Evolutionary conservation across 768 basidiomycete genomes (phyloP).

Genomic region (Lentinula guzmanii): DNA sequence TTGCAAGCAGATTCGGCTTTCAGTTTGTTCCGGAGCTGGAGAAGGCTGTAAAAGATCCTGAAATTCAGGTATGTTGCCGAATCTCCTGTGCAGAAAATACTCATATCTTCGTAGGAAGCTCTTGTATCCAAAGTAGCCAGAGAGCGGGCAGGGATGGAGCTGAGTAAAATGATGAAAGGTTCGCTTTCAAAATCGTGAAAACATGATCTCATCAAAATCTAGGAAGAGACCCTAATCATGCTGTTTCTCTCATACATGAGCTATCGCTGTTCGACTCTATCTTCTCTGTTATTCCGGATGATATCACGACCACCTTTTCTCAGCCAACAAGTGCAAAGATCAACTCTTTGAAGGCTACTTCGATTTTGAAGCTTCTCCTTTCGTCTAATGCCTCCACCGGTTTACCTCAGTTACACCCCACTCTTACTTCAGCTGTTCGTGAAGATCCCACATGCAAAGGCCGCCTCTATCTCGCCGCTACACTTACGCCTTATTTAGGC

Average conservation of each 20-base stretch:
- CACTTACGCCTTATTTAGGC: slow-evolving; percentile 64
- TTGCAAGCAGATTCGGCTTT: slow-evolving; percentile 89
- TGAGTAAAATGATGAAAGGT: slow-evolving; percentile 94
- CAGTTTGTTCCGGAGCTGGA: slow-evolving; percentile 62
- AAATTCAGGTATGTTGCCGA: slow-evolving; percentile 51
- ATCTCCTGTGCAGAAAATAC: not conserved
- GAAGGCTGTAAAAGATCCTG: slow-evolving; percentile 51
- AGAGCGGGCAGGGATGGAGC: slow-evolving; percentile 87
- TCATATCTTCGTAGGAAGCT: slow-evolving; percentile 40
- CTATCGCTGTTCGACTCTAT: slow-evolving; percentile 66
- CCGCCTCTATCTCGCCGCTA: slow-evolving; percentile 74
- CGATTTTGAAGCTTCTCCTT: slow-evolving; percentile 51
- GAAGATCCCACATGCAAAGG: slow-evolving; percentile 35
- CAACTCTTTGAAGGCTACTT: slow-evolving; percentile 47
- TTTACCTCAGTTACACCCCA: slow-evolving; percentile 41
- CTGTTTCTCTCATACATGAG: slow-evolving; percentile 70
- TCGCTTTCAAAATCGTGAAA: not conserved
- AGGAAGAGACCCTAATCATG: slow-evolving; percentile 72
- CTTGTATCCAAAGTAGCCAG: slow-evolving; percentile 78
- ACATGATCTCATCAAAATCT: not conserved
- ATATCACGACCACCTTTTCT: slow-evolving; percentile 40
- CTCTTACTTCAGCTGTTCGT: slow-evolving; percentile 31
- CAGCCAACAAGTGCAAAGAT: slow-evolving; percentile 28
- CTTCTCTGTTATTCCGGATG: slow-evolving; percentile 49
- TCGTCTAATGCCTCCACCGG: slow-evolving; percentile 18